phyloP scores from a whole-genome alignment of 257 asterid genomes.

The Solanum boliviense region DNA sequence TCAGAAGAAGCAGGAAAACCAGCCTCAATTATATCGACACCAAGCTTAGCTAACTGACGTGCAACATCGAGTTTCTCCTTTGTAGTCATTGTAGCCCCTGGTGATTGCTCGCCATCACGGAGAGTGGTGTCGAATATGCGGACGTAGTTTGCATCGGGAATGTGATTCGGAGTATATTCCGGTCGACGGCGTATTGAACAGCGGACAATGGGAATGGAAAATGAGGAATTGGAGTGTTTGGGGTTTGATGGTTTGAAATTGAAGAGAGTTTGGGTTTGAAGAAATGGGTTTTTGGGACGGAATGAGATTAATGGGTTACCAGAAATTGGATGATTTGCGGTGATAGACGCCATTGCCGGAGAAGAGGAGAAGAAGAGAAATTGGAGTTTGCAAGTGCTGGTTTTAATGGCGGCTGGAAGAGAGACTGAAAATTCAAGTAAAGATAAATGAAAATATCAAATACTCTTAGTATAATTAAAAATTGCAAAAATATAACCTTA shows the following conservation, averaged over 20 bases:
- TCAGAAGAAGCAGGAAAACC: constrained; percentile 94
- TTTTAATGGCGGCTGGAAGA: not conserved
- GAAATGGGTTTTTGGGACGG: not conserved
- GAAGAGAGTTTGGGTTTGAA: not conserved
- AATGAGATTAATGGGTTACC: not conserved
- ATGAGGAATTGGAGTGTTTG: not conserved
- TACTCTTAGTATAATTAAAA: too few relatives aligned
- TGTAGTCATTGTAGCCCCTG: constrained; percentile 96
- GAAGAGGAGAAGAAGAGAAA: not conserved
- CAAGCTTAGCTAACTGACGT: constrained; percentile 72
- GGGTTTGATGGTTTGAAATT: not conserved
- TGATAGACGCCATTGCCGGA: not conserved
- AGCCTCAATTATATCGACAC: constrained; percentile 93
- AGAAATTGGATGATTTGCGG: not conserved
- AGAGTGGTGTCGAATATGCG: constrained; percentile 91
- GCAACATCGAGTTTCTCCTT: constrained; percentile 89
- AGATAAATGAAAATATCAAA: not conserved
- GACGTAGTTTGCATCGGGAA: constrained; percentile 76
- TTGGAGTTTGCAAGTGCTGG: not conserved
- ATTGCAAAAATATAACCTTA: not conserved
- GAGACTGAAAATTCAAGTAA: not conserved
- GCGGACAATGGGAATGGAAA: not conserved
- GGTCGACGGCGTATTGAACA: constrained; percentile 21
- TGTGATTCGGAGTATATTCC: constrained; percentile 59
- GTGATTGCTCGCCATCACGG: constrained; percentile 98